Evolutionary conservation across 768 basidiomycete species (phyloP).

Genomic region (Rhizopogon vesiculosus): DNA sequence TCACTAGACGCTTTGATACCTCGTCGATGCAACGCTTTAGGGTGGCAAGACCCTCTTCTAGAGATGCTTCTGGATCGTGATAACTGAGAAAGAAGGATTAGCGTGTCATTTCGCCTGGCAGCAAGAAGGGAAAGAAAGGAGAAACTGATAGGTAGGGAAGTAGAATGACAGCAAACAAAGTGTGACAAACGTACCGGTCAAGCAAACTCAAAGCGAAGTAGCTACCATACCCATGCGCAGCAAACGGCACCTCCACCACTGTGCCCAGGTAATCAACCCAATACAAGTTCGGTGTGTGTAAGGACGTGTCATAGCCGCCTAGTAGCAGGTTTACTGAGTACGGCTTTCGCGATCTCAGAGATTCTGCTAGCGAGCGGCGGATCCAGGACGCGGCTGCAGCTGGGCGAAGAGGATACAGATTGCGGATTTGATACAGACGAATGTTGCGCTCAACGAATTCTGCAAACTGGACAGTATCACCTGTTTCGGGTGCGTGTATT

Average conservation of each 20-base stretch:
- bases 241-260: conserved; percentile 83
- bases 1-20: conserved; percentile 77
- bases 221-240: conserved; percentile 91
- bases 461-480: conserved; percentile 95
- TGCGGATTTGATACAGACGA: conserved; percentile 92
- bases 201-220: conserved; percentile 92
- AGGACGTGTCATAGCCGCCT: conserved; percentile 86
- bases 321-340: conserved; percentile 92
- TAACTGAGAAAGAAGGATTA: conserved; percentile 47
- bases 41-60: conserved; percentile 83
- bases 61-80: conserved; percentile 80
- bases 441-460: conserved; percentile 96
- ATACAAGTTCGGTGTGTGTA: conserved; percentile 71
- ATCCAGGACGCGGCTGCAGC: conserved; percentile 94
- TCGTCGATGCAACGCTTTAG: conserved; percentile 86
- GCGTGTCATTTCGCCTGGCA: neutral
- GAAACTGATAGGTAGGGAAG: neutral
- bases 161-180: neutral
- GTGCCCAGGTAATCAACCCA: conserved; percentile 98
- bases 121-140: neutral
- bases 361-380: conserved; percentile 83
- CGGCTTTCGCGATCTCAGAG: conserved; percentile 80
- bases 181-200: conserved; percentile 59
- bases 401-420: conserved; percentile 85
- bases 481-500: conserved; percentile 34